Evolutionary conservation across 495 filamentous ascomycete genomes (phyloP).

Genomic region (Podospora appendiculata): DNA sequence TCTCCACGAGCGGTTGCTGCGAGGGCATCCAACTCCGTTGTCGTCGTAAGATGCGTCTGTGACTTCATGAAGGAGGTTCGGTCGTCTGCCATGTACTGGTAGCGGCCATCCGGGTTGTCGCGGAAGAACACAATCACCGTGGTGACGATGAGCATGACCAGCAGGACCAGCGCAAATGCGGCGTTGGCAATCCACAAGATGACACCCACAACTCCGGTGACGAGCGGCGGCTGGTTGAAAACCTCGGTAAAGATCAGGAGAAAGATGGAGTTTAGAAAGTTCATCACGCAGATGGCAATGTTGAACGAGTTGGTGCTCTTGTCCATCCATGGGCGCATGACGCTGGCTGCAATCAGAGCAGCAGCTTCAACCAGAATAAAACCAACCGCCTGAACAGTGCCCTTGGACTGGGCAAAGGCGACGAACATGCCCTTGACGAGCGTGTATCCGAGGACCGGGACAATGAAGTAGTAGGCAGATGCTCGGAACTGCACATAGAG

Average conservation of each 20-base stretch:
- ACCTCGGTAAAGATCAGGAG: conserved; percentile 76
- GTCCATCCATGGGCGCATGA: conserved; percentile 96
- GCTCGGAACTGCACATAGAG: conserved; percentile 97
- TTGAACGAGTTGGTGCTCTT: conserved; percentile 98
- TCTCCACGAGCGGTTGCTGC: conserved; percentile 91
- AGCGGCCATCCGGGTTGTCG: conserved; percentile 93
- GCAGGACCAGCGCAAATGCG: conserved; percentile 71
- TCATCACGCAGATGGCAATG: conserved; percentile 82
- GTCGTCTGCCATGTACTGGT: conserved; percentile 96
- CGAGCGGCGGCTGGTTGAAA: conserved; percentile 81
- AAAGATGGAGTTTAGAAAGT: conserved; percentile 87
- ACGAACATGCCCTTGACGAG: conserved; percentile 88
- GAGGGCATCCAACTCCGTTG: conserved; percentile 87
- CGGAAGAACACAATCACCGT: conserved; percentile 78
- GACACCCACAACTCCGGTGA: conserved; percentile 92
- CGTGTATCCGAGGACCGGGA: conserved; percentile 71
- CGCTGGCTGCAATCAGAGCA: conserved; percentile 69
- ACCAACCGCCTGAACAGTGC: conserved; percentile 73
- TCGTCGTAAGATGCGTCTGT: conserved; percentile 70
- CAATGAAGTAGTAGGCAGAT: conserved; percentile 94
- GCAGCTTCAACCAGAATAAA: conserved; percentile 79
- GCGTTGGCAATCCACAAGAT: conserved; percentile 91
- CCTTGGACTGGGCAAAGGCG: conserved; percentile 66
- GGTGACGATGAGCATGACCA: conserved; percentile 81
- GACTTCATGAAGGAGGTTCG: conserved; percentile 98